Evolutionary conservation across 768 basidiomycete genomes (phyloP), one percentile per base, ranked within the genome.

Genomic region (Scleroderma bovista): DNA sequence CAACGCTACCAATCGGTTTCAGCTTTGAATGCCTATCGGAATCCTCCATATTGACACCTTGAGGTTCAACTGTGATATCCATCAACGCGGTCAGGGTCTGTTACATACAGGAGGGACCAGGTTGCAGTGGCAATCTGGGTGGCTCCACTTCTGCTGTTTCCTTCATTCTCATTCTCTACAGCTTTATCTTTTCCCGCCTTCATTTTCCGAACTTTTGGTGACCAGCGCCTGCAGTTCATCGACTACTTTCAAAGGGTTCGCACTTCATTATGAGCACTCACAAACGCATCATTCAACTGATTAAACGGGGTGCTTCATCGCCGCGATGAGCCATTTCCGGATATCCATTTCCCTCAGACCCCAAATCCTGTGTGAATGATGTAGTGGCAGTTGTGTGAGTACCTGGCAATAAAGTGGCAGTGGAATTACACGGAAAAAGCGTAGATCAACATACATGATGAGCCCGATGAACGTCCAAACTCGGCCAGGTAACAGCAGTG

Each of bases 281-380:
- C 51, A 22, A 66, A 56, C 1, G 60, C 65, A 15, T 46, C 33
- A 16, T 64, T 62, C 50, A 66, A 7, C 7, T 68, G 51, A 13
- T 62, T 56, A 8, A 68, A 55, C 6, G 58, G 2, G 17, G 26
- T 29, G 26, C 9, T 5, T 4, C 9, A 29, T 29, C 26, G 26
- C 9, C 26, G 26, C 4, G n/a, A 4, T 1, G 32, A 19, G 44
- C 31, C 32, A 19, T 29, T 16, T 31, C 31, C 10, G 32, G 32
- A 10, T 33, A 13, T 10, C 6, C 17, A 16, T 11, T 33, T 42
- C n/a, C 24, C 10, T 22, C 44, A 8, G 31, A 19, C 19, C 2
- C 6, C 16, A 16, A n/a, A 44, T 17, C 29, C 26, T 29, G 26
- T 29, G n/a, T 8, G 44, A n/a, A 19, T 1, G 44, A 20, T 22